Evolutionary conservation across 768 basidiomycete species (phyloP).

Genomic region (Lentinula lateritia): DNA sequence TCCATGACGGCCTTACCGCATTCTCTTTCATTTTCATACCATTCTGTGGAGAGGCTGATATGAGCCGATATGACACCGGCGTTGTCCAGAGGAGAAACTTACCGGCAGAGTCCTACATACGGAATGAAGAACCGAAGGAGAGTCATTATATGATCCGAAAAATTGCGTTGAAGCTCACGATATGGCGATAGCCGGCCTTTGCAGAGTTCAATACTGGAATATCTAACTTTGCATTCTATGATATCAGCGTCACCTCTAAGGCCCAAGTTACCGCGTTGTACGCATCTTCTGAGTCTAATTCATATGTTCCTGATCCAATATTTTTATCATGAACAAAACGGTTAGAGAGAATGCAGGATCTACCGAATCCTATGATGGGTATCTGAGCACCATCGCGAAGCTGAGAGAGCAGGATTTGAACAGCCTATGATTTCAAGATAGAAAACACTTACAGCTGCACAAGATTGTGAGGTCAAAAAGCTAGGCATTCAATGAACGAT

Average conservation of each 20-base stretch:
- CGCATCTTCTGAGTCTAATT: conserved; percentile 46
- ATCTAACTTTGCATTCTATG: neutral
- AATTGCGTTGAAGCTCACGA: conserved; percentile 38
- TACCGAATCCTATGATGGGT: conserved; percentile 51
- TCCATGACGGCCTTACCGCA: conserved; percentile 57
- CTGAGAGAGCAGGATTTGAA: conserved; percentile 14
- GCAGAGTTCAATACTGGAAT: neutral
- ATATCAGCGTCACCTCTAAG: conserved; percentile 40
- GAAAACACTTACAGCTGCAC: neutral
- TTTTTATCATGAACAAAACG: neutral
- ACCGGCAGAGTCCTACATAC: conserved; percentile 9
- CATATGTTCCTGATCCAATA: conserved; percentile 38
- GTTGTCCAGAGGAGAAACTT: neutral
- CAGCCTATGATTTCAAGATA: neutral
- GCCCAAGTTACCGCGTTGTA: conserved; percentile 56
- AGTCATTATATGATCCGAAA: neutral
- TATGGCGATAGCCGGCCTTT: conserved; percentile 60
- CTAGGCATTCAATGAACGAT: neutral
- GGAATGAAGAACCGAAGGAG: neutral
- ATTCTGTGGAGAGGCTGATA: conserved; percentile 27
- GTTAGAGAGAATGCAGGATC: neutral
- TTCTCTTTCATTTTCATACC: conserved; percentile 64
- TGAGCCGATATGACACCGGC: neutral
- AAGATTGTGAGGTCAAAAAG: neutral
- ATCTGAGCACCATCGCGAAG: conserved; percentile 48